Evolutionary conservation across 1,139 yeast species (phyloP).

Genomic region (Protomyces pachydermus): DNA sequence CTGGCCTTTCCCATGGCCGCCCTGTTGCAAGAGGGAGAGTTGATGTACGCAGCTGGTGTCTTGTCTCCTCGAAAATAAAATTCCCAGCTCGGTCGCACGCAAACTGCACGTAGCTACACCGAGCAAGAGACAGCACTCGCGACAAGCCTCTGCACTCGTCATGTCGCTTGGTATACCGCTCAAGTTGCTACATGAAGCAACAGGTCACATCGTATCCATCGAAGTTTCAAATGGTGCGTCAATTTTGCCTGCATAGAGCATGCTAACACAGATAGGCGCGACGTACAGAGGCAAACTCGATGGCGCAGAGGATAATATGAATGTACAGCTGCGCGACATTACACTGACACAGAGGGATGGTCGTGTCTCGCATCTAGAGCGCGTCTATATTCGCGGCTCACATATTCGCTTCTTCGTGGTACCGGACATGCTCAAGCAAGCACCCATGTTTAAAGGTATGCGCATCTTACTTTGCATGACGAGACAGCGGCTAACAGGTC

Average conservation of each 20-base stretch:
- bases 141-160: not conserved
- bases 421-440: constrained; percentile 66
- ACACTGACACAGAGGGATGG: constrained; percentile 76
- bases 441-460: constrained; percentile 21
- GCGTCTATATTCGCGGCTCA: constrained; percentile 87
- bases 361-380: constrained; percentile 67
- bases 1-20: constrained; percentile 25
- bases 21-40: too few relatives aligned
- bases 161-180: constrained; percentile 66
- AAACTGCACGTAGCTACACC: not conserved
- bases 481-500: not conserved
- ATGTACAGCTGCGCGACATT: constrained; percentile 77
- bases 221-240: constrained; percentile 83
- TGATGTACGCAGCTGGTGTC: too few relatives aligned
- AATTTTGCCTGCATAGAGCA: constrained; percentile 59
- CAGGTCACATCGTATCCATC: constrained; percentile 68
- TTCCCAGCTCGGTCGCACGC: not conserved
- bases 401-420: constrained; percentile 77
- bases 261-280: constrained; percentile 27
- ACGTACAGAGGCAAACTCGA: constrained; percentile 5
- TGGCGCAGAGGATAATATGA: constrained; percentile 78
- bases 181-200: constrained; percentile 80
- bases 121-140: too few relatives aligned
- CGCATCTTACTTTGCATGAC: not conserved
- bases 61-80: not conserved